Conservation (phyloP, 148 eudicot genomes). For the Spergularia bocconei region DNA sequence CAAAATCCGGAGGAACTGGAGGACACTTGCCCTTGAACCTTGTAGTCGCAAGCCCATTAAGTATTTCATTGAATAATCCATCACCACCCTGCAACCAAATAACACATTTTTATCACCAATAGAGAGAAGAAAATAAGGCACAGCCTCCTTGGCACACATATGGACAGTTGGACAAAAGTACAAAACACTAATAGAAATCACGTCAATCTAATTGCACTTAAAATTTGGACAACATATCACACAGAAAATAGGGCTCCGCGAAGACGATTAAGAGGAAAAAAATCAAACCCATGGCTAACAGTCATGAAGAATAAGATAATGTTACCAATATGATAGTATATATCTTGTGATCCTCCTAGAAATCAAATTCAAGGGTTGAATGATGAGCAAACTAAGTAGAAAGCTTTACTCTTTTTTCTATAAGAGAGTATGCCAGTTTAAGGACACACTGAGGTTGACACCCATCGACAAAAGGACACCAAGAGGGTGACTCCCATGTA, state of each 20-base stretch:
- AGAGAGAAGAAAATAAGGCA: neutral
- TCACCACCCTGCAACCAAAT: constrained; percentile 78
- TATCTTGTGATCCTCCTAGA: neutral
- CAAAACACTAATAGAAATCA: neutral
- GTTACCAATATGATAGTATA: neutral
- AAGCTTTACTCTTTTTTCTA: neutral
- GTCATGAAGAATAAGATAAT: neutral
- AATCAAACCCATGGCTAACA: neutral
- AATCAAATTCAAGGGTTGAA: neutral
- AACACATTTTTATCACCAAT: neutral
- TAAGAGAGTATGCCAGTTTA: too few species aligned
- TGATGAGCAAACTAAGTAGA: neutral
- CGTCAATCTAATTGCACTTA: neutral
- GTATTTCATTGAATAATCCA: constrained; percentile 91
- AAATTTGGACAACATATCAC: neutral
- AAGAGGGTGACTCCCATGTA: too few species aligned
- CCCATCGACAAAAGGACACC: too few species aligned
- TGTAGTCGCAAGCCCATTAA: constrained; percentile 73
- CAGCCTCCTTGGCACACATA: neutral
- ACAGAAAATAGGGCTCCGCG: neutral
- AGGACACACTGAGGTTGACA: too few species aligned
- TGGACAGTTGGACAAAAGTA: neutral
- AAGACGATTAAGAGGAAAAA: neutral
- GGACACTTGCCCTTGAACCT: constrained; percentile 80
- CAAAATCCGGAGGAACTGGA: constrained; percentile 60